These are phyloP conservation scores for Diaporthe citri DNA, from an alignment of 2,329 filamentous ascomycete species.

Conservation along the genomic window DNA sequence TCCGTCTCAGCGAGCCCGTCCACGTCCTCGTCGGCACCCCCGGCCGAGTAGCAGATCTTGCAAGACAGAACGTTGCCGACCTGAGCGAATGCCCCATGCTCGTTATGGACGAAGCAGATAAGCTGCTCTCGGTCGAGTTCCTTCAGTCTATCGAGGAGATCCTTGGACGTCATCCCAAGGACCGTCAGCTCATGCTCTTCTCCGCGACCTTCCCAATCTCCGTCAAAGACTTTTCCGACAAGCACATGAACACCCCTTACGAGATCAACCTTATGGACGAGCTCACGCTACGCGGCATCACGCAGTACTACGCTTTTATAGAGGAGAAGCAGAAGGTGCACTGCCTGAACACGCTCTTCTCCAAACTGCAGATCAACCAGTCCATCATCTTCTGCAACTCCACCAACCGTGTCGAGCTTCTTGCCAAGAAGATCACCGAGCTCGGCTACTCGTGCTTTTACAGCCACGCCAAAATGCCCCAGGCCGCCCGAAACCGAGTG, in stretches of 20 bases:
- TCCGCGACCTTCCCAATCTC: slow-evolving; percentile 97
- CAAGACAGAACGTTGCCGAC: slow-evolving; percentile 96
- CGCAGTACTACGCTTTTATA: slow-evolving; percentile 98
- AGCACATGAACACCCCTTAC: slow-evolving; percentile 96
- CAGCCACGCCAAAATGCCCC: slow-evolving; percentile 97
- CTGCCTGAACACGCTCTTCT: slow-evolving; percentile 98
- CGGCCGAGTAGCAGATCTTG: slow-evolving; percentile 94
- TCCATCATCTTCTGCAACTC: slow-evolving; percentile 99
- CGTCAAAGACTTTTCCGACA: slow-evolving; percentile 98
- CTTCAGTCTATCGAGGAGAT: slow-evolving; percentile 98
- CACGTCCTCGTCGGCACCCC: slow-evolving; percentile 98
- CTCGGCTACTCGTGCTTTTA: slow-evolving; percentile 99
- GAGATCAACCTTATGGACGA: slow-evolving; percentile 99
- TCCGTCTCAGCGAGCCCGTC: slow-evolving; percentile 92
- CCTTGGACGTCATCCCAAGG: slow-evolving; percentile 93
- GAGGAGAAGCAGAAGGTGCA: slow-evolving; percentile 99
- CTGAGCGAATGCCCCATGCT: slow-evolving; percentile 97
- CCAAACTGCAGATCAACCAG: slow-evolving; percentile 99
- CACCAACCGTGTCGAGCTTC: slow-evolving; percentile 95
- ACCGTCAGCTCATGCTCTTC: slow-evolving; percentile 99
- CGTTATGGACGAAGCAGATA: slow-evolving; percentile 99
- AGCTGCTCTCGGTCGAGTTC: slow-evolving; percentile 95
- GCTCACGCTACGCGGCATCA: slow-evolving; percentile 96
- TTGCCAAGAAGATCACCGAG: slow-evolving; percentile 99
- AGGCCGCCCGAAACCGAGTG: slow-evolving; percentile 95